phyloP scores from a whole-genome alignment of 257 asterid species.

The Solanum arcanum region DNA sequence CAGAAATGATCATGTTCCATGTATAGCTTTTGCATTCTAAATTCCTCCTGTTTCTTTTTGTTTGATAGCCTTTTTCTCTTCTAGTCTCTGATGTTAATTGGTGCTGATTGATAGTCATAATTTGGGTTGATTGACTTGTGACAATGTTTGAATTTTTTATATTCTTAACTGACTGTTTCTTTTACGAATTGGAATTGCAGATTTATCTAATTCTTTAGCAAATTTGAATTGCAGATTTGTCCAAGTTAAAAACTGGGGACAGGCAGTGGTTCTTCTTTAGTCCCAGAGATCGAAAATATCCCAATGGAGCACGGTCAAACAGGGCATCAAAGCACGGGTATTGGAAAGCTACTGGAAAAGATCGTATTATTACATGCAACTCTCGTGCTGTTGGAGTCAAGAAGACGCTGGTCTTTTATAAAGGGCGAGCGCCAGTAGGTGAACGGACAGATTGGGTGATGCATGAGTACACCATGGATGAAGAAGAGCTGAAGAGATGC shows the following conservation, averaged over 20 bases:
- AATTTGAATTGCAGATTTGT: conserved; percentile 46
- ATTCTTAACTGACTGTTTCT: background rate
- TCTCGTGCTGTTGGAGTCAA: conserved; percentile 71
- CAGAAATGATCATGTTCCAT: background rate
- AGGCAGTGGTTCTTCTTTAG: conserved; percentile 92
- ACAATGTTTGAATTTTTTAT: background rate
- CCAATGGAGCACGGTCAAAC: conserved; percentile 78
- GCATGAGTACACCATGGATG: conserved; percentile 90
- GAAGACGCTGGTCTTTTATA: conserved; percentile 82
- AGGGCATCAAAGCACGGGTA: conserved; percentile 77
- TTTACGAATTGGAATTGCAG: conserved; percentile 28
- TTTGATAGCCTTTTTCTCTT: background rate
- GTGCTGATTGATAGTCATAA: background rate
- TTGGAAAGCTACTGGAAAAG: conserved; percentile 96
- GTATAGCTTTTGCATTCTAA: background rate
- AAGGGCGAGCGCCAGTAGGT: conserved; percentile 87
- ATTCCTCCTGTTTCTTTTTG: background rate
- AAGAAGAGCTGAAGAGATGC: conserved; percentile 69
- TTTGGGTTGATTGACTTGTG: background rate
- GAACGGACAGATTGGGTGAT: conserved; percentile 96
- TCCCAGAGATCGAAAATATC: conserved; percentile 84
- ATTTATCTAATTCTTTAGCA: conserved; percentile 26
- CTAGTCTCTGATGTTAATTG: background rate
- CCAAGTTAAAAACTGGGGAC: conserved; percentile 78
- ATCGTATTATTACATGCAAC: conserved; percentile 50